Conservation (phyloP, 495 filamentous ascomycete species). For the Thozetella sp. region DNA sequence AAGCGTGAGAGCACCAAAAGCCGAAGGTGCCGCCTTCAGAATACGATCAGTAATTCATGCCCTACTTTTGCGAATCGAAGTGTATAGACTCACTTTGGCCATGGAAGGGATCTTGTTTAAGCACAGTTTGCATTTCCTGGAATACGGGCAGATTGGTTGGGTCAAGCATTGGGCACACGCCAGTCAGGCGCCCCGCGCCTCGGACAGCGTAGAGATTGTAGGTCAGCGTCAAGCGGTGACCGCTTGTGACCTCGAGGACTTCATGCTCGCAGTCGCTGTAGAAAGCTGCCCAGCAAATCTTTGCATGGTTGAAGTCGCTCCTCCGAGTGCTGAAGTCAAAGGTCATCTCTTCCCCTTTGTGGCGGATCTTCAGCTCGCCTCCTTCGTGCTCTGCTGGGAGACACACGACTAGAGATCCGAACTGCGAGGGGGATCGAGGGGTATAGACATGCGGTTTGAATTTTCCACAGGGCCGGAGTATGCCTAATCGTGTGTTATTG, state of each 20-base stretch:
- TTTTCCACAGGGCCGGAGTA: constrained; percentile 52
- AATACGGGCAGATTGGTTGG: constrained; percentile 6
- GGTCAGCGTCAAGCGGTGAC: constrained; percentile 58
- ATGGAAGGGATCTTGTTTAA: constrained; percentile 6
- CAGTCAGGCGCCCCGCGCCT: constrained; percentile 1
- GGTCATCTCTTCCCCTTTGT: constrained; percentile 25
- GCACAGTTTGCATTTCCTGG: constrained; percentile 1
- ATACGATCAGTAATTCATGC: neutral
- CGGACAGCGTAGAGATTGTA: constrained; percentile 53
- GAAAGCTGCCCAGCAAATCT: constrained; percentile 60
- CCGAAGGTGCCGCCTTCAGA: constrained; percentile 19
- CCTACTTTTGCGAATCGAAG: neutral
- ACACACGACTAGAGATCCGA: constrained; percentile 57
- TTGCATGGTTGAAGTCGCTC: neutral
- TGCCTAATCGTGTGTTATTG: constrained; percentile 11
- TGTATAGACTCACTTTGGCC: neutral
- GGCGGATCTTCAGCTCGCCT: constrained; percentile 33
- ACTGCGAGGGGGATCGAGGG: constrained; percentile 41
- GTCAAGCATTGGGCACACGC: neutral
- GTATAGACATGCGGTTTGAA: constrained; percentile 59
- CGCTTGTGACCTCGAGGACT: constrained; percentile 51
- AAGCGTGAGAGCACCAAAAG: constrained; percentile 34
- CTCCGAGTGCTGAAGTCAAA: constrained; percentile 42
- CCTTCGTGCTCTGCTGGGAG: constrained; percentile 47
- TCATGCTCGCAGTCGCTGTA: constrained; percentile 64